These are phyloP conservation scores for Kockiozyma suomiensis DNA, from an alignment of 805 yeast species.

Conservation along the genomic window DNA sequence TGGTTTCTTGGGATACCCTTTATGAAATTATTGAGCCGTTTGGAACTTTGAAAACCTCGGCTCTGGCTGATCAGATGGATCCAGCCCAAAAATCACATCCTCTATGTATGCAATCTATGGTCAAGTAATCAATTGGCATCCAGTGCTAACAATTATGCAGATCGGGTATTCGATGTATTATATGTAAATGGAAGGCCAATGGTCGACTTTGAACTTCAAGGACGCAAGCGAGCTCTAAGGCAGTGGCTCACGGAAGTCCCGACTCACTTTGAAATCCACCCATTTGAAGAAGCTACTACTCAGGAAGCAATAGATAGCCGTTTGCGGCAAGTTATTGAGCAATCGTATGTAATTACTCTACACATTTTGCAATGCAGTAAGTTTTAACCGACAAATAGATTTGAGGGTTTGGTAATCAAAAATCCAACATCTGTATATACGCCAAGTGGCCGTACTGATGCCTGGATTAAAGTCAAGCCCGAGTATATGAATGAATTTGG, in stretches of 20 bases:
- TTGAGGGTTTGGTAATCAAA: constrained; percentile 85
- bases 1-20: constrained; percentile 79
- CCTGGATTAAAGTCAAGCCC: constrained; percentile 92
- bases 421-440: constrained; percentile 59
- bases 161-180: constrained; percentile 70
- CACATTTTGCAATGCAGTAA: background rate
- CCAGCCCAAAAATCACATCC: constrained; percentile 37
- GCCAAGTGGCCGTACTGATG: constrained; percentile 60
- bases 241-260: constrained; percentile 46
- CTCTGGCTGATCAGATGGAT: constrained; percentile 54
- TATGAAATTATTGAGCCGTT: constrained; percentile 65
- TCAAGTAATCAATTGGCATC: no score
- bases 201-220: constrained; percentile 54
- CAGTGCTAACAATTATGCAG: background rate
- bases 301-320: constrained; percentile 59
- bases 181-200: constrained; percentile 68
- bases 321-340: constrained; percentile 58
- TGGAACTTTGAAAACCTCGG: constrained; percentile 75
- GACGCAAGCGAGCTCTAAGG: constrained; percentile 57
- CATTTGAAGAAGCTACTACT: constrained; percentile 46
- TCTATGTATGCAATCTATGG: constrained; percentile 28
- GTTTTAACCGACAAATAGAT: constrained; percentile 42
- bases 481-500: constrained; percentile 86
- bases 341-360: constrained; percentile 14
- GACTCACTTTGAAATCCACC: constrained; percentile 28